Conservation (phyloP, 192 early-diverging fungal species). For the Jimgerdemannia flammicorona region DNA sequence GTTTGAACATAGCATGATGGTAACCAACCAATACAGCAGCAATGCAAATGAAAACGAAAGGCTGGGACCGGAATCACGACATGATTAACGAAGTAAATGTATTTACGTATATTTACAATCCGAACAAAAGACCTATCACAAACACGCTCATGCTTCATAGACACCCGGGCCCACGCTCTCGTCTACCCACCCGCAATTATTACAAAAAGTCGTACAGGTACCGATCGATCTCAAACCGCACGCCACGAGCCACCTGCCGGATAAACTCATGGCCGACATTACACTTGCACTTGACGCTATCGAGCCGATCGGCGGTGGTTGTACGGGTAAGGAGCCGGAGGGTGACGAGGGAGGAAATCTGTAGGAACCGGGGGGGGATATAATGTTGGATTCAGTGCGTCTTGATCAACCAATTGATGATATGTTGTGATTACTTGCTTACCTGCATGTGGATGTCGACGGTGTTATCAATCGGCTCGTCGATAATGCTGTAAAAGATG, state of each 20-base stretch:
- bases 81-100: too few relatives aligned
- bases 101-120: too few relatives aligned
- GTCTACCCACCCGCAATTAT: neutral
- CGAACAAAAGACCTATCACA: neutral
- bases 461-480: constrained; percentile 63
- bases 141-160: neutral
- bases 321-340: constrained; percentile 73
- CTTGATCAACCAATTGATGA: too few relatives aligned
- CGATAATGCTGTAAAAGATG: constrained; percentile 90
- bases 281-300: constrained; percentile 84
- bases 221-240: constrained; percentile 83
- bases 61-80: too few relatives aligned
- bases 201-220: constrained; percentile 66
- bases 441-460: constrained; percentile 73
- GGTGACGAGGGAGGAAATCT: constrained; percentile 83
- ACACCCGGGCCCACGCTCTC: too few relatives aligned
- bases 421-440: neutral
- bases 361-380: constrained; percentile 10
- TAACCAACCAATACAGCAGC: too few relatives aligned
- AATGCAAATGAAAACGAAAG: too few relatives aligned
- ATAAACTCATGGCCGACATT: constrained; percentile 84
- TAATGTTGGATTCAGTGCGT: too few relatives aligned
- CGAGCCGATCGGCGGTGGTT: constrained; percentile 69
- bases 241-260: constrained; percentile 61
- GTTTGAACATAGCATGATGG: too few relatives aligned